A percentile compares a stretch with the other conserved stretches of the same genome.
These are phyloP conservation scores for Penicillium alfredii DNA, from an alignment of 495 filamentous ascomycete genomes.

Conservation along the genomic window DNA sequence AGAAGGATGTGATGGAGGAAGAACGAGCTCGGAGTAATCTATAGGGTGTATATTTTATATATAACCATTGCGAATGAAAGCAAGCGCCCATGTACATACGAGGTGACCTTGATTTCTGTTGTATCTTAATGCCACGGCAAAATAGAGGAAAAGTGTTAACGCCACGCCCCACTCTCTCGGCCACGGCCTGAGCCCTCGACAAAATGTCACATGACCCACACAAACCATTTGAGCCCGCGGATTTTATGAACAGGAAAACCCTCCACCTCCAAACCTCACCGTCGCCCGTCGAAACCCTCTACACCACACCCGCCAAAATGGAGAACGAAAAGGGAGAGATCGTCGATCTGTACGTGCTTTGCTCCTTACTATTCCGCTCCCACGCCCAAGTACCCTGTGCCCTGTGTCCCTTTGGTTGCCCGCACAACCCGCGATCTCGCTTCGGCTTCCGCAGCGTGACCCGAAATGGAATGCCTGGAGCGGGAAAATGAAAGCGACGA, in stretches of 20 bases:
- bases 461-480: conserved; percentile 5
- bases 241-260: conserved; percentile 25
- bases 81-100: too few relatives aligned
- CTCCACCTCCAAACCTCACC: conserved; percentile 35
- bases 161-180: conserved; percentile 4
- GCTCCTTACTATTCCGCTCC: conserved; percentile 5
- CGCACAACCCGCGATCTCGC: conserved; percentile 11
- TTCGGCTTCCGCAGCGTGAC: conserved; percentile 2
- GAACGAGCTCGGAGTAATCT: conserved; percentile 25
- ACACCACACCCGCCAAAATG: conserved; percentile 58
- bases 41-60: conserved; percentile 10
- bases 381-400: conserved; percentile 10
- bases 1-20: conserved; percentile 42
- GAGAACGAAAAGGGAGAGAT: conserved; percentile 98
- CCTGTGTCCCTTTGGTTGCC: conserved; percentile 18
- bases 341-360: conserved; percentile 82
- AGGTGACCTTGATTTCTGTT: too few relatives aligned
- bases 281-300: conserved; percentile 37
- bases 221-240: conserved; percentile 28
- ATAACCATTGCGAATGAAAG: too few relatives aligned
- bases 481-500: not conserved
- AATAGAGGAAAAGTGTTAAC: not conserved
- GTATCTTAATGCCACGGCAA: not conserved
- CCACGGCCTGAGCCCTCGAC: conserved; percentile 32
- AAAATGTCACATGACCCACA: conserved; percentile 50